Base-by-base conservation (phyloP, 2,329 filamentous ascomycete genomes). In the Aulographum hederae region DNA sequence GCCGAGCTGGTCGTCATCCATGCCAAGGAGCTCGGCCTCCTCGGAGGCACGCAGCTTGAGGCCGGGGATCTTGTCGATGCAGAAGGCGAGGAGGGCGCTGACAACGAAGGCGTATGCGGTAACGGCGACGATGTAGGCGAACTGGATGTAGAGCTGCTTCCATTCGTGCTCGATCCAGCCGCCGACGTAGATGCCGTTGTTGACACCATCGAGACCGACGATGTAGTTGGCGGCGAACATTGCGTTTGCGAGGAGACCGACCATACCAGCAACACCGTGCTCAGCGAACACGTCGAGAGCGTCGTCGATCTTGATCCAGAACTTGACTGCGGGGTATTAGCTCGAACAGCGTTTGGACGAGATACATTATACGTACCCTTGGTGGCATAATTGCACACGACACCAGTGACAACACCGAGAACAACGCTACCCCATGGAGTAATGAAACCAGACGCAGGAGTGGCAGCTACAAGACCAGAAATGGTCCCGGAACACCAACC, bases 401-500 rank as follows among this genome's bases (percentile, higher is more conserved):
- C 58, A 34, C 68, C 78, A 31, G 70, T 72, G 26, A 62, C 57
- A 35, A 75, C 59, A 27, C 70, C 70, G 36, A 75, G 58, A 30
- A 67, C 51, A 32, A 74, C 65, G 36, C 65, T 69, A 2, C 63
- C 70, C 70, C 70, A 75, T 3, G 69, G 67, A 16, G 67, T 58
- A 61, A 92, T 73, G 57, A 73, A 86, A 46, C 82, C 80, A 11
- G 84, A 78, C 3, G 76, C 78, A 4, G 81, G 78, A 6, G 82
- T 89, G 33, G 89, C 89, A 41, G 81, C 80, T 21, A 93, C 84
- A 15, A 93, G 71, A 32, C 81, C 80, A 18, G 79, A 77, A 48
- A 94, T 85, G 42, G 73, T 75, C 38, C 85, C 85, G 25, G 81
- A 89, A 63, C 82, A 89, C 78, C 85, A 85, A 28, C 82, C 84